A percentile compares a stretch with the other conserved stretches of the same genome.
Evolutionary conservation across 331 rosid species (phyloP).

Genomic region (Quercus tomentella): DNA sequence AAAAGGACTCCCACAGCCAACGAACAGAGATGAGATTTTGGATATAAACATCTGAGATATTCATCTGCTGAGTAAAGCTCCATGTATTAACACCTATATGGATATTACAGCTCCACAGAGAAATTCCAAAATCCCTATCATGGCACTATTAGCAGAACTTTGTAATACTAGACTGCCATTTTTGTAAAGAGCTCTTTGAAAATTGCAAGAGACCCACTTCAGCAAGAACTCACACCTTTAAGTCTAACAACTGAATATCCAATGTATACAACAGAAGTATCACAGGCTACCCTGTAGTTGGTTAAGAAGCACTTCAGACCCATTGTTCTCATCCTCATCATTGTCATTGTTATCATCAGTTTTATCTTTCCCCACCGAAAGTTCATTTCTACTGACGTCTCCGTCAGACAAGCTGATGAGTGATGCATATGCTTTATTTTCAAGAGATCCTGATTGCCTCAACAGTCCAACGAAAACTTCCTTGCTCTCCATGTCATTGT

Average conservation of each 20-base stretch:
- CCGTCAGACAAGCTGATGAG: conserved; percentile 44
- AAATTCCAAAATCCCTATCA: not conserved
- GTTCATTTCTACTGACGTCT: conserved; percentile 14
- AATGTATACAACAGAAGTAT: not conserved
- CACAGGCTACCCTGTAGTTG: conserved; percentile 40
- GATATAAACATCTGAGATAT: not conserved
- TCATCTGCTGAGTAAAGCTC: not conserved
- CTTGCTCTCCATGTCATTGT: conserved; percentile 42
- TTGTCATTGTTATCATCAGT: conserved; percentile 2
- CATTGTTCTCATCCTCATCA: conserved; percentile 36
- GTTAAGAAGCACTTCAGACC: conserved; percentile 51
- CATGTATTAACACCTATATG: not conserved
- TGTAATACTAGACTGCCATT: not conserved
- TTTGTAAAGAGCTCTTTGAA: conserved; percentile 1
- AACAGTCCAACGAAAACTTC: conserved; percentile 49
- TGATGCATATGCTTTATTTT: conserved; percentile 50
- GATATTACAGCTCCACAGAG: not conserved
- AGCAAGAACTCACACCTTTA: not conserved
- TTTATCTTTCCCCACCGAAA: conserved; percentile 1
- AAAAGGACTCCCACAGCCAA: not conserved
- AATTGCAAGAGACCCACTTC: conserved; percentile 1
- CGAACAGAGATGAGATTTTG: not conserved
- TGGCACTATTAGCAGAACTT: not conserved
- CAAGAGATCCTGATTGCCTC: conserved; percentile 45
- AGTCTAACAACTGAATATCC: conserved; percentile 5